Evolutionary conservation across 2,329 filamentous ascomycete genomes (phyloP).

Genomic region (Rhinocladiella similis): DNA sequence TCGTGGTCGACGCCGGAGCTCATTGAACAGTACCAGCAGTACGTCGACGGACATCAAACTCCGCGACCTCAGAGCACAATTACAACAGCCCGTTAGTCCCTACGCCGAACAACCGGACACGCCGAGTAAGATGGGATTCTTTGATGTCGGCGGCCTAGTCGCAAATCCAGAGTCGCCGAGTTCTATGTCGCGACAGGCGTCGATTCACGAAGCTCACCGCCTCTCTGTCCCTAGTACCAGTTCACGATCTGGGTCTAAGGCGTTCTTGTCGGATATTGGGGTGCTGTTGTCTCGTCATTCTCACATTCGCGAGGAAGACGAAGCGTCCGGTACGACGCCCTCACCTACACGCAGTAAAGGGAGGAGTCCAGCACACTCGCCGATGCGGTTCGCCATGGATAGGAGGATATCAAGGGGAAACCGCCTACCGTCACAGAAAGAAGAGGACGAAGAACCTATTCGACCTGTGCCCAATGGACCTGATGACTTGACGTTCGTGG

Average conservation of each 20-base stretch:
- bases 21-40: conserved; percentile 22
- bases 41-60: conserved; percentile 26
- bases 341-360: conserved; percentile 3
- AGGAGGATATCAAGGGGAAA: conserved; percentile 13
- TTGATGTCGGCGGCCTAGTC: conserved; percentile 78
- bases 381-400: conserved; percentile 12
- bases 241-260: conserved; percentile 22
- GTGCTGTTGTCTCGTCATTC: conserved; percentile 24
- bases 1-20: conserved; percentile 5
- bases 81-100: conserved; percentile 1
- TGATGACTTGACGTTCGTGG: conserved; percentile 38
- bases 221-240: conserved; percentile 5
- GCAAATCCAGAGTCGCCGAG: conserved; percentile 41
- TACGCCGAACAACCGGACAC: conserved; percentile 19
- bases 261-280: conserved; percentile 30
- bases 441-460: conserved; percentile 37
- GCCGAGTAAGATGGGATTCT: conserved; percentile 68
- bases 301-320: conserved; percentile 23
- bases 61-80: conserved; percentile 14
- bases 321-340: conserved; percentile 7
- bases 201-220: conserved; percentile 18
- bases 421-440: conserved; percentile 32
- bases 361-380: conserved; percentile 16
- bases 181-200: conserved; percentile 32
- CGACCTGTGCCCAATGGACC: conserved; percentile 52